These are phyloP conservation scores for Taphrina sp. DNA, from an alignment of 1,139 yeast genomes.

Conservation along the genomic window DNA sequence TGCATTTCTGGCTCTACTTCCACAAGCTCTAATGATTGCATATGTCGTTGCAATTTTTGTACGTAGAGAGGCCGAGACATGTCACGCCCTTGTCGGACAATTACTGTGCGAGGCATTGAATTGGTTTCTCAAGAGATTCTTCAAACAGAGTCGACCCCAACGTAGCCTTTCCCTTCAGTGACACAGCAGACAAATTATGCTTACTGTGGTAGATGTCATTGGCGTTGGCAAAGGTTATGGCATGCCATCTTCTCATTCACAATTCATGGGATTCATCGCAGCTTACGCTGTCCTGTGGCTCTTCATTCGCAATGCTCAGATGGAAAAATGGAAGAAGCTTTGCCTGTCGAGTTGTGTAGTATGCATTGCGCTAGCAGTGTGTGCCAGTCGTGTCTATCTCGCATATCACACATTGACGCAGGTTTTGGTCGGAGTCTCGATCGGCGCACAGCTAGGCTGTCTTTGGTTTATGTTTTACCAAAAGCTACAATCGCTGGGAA, in stretches of 20 bases:
- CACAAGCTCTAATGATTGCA: slow-evolving; percentile 74
- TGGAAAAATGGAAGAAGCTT: not conserved
- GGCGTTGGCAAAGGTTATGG: slow-evolving; percentile 62
- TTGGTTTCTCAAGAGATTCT: slow-evolving; percentile 59
- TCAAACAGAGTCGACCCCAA: slow-evolving; percentile 75
- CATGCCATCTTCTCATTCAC: slow-evolving; percentile 97
- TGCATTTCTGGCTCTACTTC: slow-evolving; percentile 78
- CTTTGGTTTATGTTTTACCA: slow-evolving; percentile 48
- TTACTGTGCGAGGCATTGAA: slow-evolving; percentile 72
- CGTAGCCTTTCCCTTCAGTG: slow-evolving; percentile 46
- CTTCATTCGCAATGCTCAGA: slow-evolving; percentile 43
- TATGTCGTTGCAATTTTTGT: slow-evolving; percentile 80
- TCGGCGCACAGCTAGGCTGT: slow-evolving; percentile 63
- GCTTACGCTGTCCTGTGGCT: slow-evolving; percentile 60
- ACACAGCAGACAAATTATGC: not conserved
- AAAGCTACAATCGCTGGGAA: not conserved
- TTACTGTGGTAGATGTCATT: slow-evolving; percentile 2
- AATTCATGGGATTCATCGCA: slow-evolving; percentile 85
- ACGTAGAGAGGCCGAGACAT: slow-evolving; percentile 82
- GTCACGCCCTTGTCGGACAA: slow-evolving; percentile 82
- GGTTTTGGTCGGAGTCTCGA: slow-evolving; percentile 65
- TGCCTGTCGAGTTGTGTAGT: not conserved
- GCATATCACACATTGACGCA: slow-evolving; percentile 73
- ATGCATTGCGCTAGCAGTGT: slow-evolving; percentile 33
- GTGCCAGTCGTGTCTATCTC: slow-evolving; percentile 59